Conservation (phyloP, 2,329 filamentous ascomycete species). For the Pseudonectria foliicola region DNA sequence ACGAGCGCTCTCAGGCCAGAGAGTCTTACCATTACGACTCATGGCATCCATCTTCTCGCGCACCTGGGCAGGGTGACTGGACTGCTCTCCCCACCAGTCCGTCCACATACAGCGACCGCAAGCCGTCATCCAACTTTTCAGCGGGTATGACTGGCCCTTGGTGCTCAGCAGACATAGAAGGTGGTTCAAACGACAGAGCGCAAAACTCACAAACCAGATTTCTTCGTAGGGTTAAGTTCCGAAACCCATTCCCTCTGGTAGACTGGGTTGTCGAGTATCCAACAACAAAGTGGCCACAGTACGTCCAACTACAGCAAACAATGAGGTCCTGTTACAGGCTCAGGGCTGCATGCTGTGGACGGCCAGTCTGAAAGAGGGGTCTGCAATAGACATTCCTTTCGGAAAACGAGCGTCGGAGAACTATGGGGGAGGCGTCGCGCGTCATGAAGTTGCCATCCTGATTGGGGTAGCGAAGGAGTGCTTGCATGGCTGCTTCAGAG, state of each 20-base stretch:
- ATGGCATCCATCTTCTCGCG: conserved; percentile 59
- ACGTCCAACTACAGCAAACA: conserved; percentile 41
- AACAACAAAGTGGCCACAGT: conserved; percentile 30
- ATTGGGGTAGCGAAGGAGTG: conserved; percentile 38
- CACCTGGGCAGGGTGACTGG: conserved; percentile 49
- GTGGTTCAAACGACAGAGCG: conserved; percentile 62
- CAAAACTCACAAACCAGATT: conserved; percentile 66
- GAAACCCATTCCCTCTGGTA: conserved; percentile 54
- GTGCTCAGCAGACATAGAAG: conserved; percentile 49
- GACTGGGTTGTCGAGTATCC: conserved; percentile 34
- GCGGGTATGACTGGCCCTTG: conserved; percentile 31
- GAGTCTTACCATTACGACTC: conserved; percentile 70
- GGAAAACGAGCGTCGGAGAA: conserved; percentile 69
- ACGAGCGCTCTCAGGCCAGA: conserved; percentile 68
- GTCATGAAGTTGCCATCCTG: conserved; percentile 19
- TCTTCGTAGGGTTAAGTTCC: conserved; percentile 97
- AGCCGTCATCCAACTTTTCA: conserved; percentile 42
- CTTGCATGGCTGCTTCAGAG: conserved; percentile 18
- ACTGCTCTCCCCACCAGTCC: conserved; percentile 44
- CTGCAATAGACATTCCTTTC: conserved; percentile 54
- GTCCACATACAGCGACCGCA: conserved; percentile 26
- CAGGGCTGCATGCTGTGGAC: conserved; percentile 48
- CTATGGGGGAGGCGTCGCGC: conserved; percentile 74
- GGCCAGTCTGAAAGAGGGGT: conserved; percentile 32
- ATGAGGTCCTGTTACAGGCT: conserved; percentile 52